A percentile compares a stretch with the other conserved stretches of the same genome.
phyloP scores from a whole-genome alignment of 495 filamentous ascomycete species.

The Hyaloscypha bicolor region DNA sequence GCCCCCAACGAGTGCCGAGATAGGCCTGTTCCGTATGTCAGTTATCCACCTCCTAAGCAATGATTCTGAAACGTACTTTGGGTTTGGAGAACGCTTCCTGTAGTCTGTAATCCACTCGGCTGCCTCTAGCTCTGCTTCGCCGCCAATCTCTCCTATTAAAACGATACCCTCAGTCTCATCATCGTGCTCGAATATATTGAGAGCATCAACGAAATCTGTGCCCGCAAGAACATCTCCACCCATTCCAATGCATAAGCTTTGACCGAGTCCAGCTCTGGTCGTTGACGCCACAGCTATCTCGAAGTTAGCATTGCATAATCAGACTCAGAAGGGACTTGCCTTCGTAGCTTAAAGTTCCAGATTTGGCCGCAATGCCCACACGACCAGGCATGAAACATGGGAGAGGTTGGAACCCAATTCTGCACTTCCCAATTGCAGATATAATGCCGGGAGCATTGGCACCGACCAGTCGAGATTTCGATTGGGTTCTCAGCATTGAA shows the following conservation, averaged over 20 bases:
- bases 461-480: constrained; percentile 77
- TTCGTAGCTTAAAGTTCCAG: constrained; percentile 87
- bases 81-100: constrained; percentile 53
- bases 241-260: constrained; percentile 85
- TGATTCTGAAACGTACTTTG: constrained; percentile 59
- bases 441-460: constrained; percentile 91
- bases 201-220: constrained; percentile 77
- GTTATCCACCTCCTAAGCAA: background rate
- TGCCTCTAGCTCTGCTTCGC: constrained; percentile 75
- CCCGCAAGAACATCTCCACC: constrained; percentile 85
- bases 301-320: constrained; percentile 25
- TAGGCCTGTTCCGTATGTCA: constrained; percentile 55
- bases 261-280: constrained; percentile 78
- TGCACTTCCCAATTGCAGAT: constrained; percentile 75
- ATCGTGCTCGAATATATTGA: constrained; percentile 74
- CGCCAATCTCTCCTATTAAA: constrained; percentile 86
- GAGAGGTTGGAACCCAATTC: constrained; percentile 86
- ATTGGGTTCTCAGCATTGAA: constrained; percentile 78
- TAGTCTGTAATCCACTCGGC: constrained; percentile 81
- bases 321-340: constrained; percentile 28
- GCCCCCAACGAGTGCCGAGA: constrained; percentile 78
- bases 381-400: constrained; percentile 73
- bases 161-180: constrained; percentile 80
- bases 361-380: constrained; percentile 84
- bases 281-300: constrained; percentile 71